phyloP scores from a whole-genome alignment of 345 rosid genomes.

The Passiflora organensis region DNA sequence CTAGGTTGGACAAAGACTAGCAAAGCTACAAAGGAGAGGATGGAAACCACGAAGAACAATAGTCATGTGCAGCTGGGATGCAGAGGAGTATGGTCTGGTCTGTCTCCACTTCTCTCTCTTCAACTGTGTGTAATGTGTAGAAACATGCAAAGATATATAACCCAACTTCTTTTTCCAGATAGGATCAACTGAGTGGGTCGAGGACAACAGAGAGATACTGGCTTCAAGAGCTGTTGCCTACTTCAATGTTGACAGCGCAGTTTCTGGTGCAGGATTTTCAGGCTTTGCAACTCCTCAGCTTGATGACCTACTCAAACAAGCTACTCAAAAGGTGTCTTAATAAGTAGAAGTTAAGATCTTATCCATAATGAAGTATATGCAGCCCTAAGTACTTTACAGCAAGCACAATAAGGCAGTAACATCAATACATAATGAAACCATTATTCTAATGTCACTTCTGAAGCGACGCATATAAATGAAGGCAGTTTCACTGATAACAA shows the following conservation, averaged over 20 bases:
- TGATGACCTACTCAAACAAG: constrained; percentile 56
- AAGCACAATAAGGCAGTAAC: constrained; percentile 1
- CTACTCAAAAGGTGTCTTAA: constrained; percentile 55
- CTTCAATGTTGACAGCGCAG: constrained; percentile 62
- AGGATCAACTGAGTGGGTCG: constrained; percentile 93
- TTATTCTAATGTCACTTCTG: neutral
- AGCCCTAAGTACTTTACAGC: no score
- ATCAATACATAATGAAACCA: no score
- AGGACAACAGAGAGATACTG: constrained; percentile 73
- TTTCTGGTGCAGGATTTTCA: constrained; percentile 54
- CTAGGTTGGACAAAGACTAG: constrained; percentile 63
- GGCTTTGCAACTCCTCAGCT: constrained; percentile 81
- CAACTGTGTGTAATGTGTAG: neutral
- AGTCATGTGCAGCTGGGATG: constrained; percentile 80
- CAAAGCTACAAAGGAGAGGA: constrained; percentile 52
- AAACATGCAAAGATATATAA: constrained; percentile 2
- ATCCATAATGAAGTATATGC: no score
- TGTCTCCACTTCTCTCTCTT: constrained; percentile 5
- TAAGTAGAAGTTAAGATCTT: constrained; percentile 1
- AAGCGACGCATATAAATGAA: no score
- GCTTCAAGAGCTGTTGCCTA: constrained; percentile 71
- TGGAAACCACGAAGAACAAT: constrained; percentile 82
- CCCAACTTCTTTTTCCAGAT: constrained; percentile 33
- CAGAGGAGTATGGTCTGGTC: constrained; percentile 87
- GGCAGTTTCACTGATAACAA: neutral